Base-by-base conservation (phyloP, 371 early-diverging fungal species). In the Mucor velutinosus region DNA sequence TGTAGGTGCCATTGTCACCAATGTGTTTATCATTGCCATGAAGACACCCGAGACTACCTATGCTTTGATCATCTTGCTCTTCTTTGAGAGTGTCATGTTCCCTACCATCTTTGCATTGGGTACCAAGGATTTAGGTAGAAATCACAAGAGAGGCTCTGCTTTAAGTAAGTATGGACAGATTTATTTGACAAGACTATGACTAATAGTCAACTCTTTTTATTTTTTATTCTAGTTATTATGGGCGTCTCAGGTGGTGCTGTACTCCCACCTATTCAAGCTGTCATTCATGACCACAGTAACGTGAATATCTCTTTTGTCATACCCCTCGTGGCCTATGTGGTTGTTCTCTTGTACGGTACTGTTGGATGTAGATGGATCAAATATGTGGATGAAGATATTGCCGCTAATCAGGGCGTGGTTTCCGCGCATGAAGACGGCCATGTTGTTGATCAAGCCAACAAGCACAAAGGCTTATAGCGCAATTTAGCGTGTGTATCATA, bases 41-140 rank as follows among this genome's bases (percentile, higher is more conserved):
- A 67, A 71, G 21, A 75, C 74, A 3, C 67, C 70, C 6, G 59
- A 64, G 4, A 66, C 81, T 4, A 75, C 79, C 0, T 79, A 80
- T 58, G 67, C 72, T 33, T 65, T 83, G 32, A 58, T 83, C 35
- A 72, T 75, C 11, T 61, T 81, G 19, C 32, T 83, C 55, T 83
- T 80, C 49, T 83, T 83, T 60, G 81, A 81, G 49, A 77, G 77
- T 60, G 72, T 80, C 64, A 71, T 79, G 74, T 83, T 76, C 64
- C 83, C 83, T 21, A 79, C 78, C 17, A 83, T 79, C 57, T 83
- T 83, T 57, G 74, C 79, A 3, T 60, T 83, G 61, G 76, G 74
- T 11, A 82, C 83, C 8, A 76, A 69, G 29, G 76, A 78, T 64
- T 64, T 82, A 25, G 82, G 82, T 49, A 75, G 78, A 60, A 78